Evolutionary conservation across 257 asterid genomes (phyloP), one percentile per base, ranked within the genome.

Genomic region (Plantago major): DNA sequence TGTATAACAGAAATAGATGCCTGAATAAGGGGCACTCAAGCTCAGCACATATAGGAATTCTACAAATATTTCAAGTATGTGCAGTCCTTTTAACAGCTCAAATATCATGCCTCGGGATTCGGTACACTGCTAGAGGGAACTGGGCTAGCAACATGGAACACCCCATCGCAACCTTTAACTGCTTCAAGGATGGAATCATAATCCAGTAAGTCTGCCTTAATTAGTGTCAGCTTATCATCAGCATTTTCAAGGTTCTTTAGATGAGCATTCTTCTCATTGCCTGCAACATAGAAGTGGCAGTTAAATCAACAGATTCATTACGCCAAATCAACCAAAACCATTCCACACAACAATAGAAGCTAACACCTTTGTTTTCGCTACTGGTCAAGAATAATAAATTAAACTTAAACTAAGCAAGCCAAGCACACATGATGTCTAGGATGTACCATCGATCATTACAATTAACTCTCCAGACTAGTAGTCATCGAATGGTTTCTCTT

Each of bases 91-190:
- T 64, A 57, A 46, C 48, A 51, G 38, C 38, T 28, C 22, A 14
- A 16, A 4, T 16, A 26, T 7, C 76, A 40, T 74, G 70, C 98
- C 96, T 88, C 87, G 0, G 94, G 96, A 68, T 85, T 83, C 28
- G 85, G 76, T 33, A 85, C 91, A 58, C 82, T 56, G 58, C 64
- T 4, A 0, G 78, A n/a, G 60, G 96, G 98, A 58, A 84, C 94
- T 0, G 95, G 96, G 69, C 81, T 3, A 55, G 96, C 98, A 28
- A 88, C 86, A 51, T 90, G 98, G 74, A 90, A 88, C 5, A 88
- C 95, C 8, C 94, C 97, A 13, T 17, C 46, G 64, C 96, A 87
- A 13, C 96, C 97, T 59, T 58, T 58, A 40, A 87, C 70, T 42
- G 97, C 93, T 15, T 79, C 79, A 54, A 26, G 76, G 63, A 90